These are phyloP conservation scores for Saccharomycopsis sp. DNA, from an alignment of 805 yeast species.

Conservation along the genomic window DNA sequence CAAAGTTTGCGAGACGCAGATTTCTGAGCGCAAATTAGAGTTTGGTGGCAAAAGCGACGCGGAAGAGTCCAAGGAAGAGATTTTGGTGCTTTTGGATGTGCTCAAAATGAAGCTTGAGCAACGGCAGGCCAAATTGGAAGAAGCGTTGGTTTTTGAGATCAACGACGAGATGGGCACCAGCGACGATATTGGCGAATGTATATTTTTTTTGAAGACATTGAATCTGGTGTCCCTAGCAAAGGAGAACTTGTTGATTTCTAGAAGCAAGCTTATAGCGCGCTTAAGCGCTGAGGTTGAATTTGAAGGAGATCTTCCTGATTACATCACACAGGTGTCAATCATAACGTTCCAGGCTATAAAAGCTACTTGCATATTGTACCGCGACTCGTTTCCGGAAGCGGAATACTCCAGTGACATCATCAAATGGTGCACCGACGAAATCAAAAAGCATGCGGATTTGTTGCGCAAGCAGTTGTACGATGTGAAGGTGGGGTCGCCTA, in stretches of 20 bases:
- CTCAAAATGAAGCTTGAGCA: slow-evolving; percentile 35
- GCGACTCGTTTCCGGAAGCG: slow-evolving; percentile 39
- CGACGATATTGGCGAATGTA: slow-evolving; percentile 17
- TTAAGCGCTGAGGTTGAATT: slow-evolving; percentile 32
- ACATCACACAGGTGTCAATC: slow-evolving; percentile 54
- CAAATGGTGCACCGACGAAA: slow-evolving; percentile 69
- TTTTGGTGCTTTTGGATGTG: slow-evolving; percentile 32
- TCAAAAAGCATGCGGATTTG: slow-evolving; percentile 49
- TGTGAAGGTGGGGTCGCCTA: slow-evolving; percentile 44
- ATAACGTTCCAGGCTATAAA: slow-evolving; percentile 55
- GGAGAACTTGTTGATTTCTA: slow-evolving; percentile 14
- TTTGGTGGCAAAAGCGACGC: slow-evolving; percentile 1
- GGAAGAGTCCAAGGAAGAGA: slow-evolving; percentile 8
- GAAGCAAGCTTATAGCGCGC: slow-evolving; percentile 14
- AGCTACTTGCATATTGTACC: slow-evolving; percentile 50
- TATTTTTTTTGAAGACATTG: slow-evolving; percentile 15
- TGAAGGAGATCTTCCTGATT: slow-evolving; percentile 47
- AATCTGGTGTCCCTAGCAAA: slow-evolving; percentile 16
- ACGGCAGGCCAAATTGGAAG: slow-evolving; percentile 18
- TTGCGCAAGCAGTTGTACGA: slow-evolving; percentile 65
- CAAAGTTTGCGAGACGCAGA: slow-evolving; percentile 18
- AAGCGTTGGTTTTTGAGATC: slow-evolving; percentile 18
- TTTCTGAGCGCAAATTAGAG: slow-evolving; percentile 21
- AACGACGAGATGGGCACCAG: slow-evolving; percentile 17
- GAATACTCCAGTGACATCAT: slow-evolving; percentile 46